phyloP scores from a whole-genome alignment of 441 rosid species.

The Euphorbia schlechtendalii region DNA sequence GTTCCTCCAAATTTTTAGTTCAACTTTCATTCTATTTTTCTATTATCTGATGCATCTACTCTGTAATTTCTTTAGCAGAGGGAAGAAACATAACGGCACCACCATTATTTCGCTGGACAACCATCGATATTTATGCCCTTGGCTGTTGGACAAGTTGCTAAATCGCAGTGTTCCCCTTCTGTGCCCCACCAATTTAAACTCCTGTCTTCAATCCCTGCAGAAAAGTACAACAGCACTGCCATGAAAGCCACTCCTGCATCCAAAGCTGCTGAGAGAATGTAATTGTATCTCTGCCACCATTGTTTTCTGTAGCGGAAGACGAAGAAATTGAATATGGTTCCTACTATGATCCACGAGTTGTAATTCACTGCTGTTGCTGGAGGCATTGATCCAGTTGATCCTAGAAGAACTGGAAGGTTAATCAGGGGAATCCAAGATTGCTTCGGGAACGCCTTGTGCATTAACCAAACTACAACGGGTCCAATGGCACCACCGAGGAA shows the following conservation, averaged over 20 bases:
- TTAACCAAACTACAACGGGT: constrained; percentile 44
- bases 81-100: neutral
- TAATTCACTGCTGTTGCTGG: constrained; percentile 68
- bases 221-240: constrained; percentile 59
- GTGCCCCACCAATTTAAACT: constrained; percentile 68
- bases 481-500: constrained; percentile 69
- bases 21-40: neutral
- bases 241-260: constrained; percentile 83
- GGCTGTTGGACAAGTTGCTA: constrained; percentile 77
- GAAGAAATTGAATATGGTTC: constrained; percentile 40
- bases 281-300: constrained; percentile 9
- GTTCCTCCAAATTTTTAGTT: neutral
- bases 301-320: neutral
- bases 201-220: constrained; percentile 33
- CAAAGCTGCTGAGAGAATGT: constrained; percentile 68
- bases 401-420: constrained; percentile 28
- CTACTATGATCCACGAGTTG: constrained; percentile 57
- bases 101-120: constrained; percentile 44
- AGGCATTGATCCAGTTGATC: constrained; percentile 22
- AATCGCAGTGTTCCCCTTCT: constrained; percentile 65
- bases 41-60: constrained; percentile 4
- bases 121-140: constrained; percentile 49
- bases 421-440: constrained; percentile 56
- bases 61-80: constrained; percentile 14
- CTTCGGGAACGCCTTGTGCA: constrained; percentile 28